Evolutionary conservation across 2,329 filamentous ascomycete species (phyloP).

Genomic region (Cyclaneusma minus): DNA sequence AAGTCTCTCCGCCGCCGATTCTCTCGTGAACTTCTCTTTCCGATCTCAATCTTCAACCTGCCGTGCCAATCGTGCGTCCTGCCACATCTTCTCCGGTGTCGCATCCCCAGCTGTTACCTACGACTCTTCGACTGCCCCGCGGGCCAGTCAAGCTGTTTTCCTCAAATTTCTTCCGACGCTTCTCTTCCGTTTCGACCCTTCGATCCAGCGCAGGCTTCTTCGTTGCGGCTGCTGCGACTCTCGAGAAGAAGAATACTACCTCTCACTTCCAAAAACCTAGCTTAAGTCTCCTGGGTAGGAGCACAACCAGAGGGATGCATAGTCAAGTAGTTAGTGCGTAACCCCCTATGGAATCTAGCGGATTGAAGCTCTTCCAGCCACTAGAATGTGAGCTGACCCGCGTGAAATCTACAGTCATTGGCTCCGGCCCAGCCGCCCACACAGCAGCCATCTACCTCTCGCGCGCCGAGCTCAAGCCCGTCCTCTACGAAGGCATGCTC

Average conservation of each 20-base stretch:
- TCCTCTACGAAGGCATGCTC: constrained; percentile 95
- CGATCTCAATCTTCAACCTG: no score
- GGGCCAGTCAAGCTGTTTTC: constrained; percentile 79
- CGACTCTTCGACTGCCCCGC: no score
- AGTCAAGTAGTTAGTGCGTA: constrained; percentile 76
- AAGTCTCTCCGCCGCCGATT: no score
- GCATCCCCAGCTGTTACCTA: no score
- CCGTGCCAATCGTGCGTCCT: no score
- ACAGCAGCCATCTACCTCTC: constrained; percentile 94
- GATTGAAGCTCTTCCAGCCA: constrained; percentile 4
- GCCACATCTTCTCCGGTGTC: no score
- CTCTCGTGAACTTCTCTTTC: no score
- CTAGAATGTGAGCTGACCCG: constrained; percentile 6
- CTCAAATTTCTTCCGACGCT: constrained; percentile 56
- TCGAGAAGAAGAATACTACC: constrained; percentile 38
- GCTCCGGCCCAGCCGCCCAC: constrained; percentile 93
- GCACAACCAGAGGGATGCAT: constrained; percentile 54
- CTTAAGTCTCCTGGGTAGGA: constrained; percentile 13
- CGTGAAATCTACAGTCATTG: constrained; percentile 42
- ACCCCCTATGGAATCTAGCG: constrained; percentile 1
- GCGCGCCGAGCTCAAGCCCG: constrained; percentile 84
- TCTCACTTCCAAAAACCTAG: constrained; percentile 8
- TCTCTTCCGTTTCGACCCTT: constrained; percentile 41
- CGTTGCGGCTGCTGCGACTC: constrained; percentile 52
- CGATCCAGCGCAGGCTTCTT: constrained; percentile 59